These are phyloP conservation scores for Cladophialophora psammophila DNA, from an alignment of 2,329 filamentous ascomycete species.

Conservation along the genomic window DNA sequence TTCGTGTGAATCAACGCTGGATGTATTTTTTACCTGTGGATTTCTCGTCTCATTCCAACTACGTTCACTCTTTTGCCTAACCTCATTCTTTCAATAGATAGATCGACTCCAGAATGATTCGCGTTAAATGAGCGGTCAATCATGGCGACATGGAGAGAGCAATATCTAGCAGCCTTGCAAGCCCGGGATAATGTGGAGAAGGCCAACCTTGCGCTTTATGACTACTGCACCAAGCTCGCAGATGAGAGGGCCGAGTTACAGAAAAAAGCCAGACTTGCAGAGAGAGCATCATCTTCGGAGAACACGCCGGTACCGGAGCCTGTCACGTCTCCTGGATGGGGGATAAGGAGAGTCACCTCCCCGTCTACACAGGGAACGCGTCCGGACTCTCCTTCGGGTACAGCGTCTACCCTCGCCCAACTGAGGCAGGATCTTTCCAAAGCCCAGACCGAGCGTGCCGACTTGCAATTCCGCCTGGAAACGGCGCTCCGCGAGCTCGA, in stretches of 20 bases:
- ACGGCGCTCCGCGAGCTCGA: constrained; percentile 69
- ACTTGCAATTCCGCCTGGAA: constrained; percentile 70
- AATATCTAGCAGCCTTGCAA: constrained; percentile 78
- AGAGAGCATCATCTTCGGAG: constrained; percentile 44
- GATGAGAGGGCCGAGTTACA: constrained; percentile 40
- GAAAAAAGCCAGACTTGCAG: constrained; percentile 25
- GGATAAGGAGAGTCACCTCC: constrained; percentile 41
- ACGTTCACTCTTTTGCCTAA: not conserved
- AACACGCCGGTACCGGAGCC: constrained; percentile 12
- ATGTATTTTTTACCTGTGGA: constrained; percentile 1
- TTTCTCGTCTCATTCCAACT: not conserved
- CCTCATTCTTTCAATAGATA: not conserved
- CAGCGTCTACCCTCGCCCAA: constrained; percentile 33
- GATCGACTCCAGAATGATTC: constrained; percentile 8
- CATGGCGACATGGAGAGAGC: constrained; percentile 78
- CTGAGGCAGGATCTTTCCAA: constrained; percentile 75
- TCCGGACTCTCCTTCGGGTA: constrained; percentile 5
- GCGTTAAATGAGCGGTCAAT: constrained; percentile 23
- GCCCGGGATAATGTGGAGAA: constrained; percentile 74
- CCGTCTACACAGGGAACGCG: constrained; percentile 44
- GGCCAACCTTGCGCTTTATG: constrained; percentile 71
- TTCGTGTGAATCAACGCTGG: not conserved
- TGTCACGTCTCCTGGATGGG: constrained; percentile 15
- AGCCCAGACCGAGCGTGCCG: constrained; percentile 75
- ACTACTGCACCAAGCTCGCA: constrained; percentile 65